These are phyloP conservation scores for Inga oerstediana DNA, from an alignment of 306 rosid species.

Conservation along the genomic window DNA sequence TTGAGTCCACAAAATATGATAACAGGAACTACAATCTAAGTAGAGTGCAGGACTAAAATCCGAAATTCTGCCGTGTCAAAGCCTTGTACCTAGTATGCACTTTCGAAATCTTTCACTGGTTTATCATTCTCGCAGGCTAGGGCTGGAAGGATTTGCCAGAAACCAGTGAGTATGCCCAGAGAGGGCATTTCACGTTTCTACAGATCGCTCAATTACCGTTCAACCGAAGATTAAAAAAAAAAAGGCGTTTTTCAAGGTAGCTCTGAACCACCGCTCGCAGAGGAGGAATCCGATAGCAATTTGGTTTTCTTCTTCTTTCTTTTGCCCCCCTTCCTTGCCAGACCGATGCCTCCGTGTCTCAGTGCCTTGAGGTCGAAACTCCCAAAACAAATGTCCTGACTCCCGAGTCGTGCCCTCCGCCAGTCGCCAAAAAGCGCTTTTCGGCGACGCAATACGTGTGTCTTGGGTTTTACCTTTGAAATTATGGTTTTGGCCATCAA, in stretches of 20 bases:
- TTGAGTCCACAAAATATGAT: not conserved
- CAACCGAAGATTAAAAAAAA: not conserved
- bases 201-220: not conserved
- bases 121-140: not conserved
- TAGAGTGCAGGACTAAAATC: not conserved
- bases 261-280: not conserved
- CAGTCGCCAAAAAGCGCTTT: too few relatives aligned
- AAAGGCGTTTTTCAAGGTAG: not conserved
- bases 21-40: not conserved
- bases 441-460: too few relatives aligned
- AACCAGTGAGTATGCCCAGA: not conserved
- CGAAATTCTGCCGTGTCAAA: not conserved
- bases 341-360: not conserved
- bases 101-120: not conserved
- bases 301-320: not conserved
- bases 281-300: not conserved
- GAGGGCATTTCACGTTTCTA: not conserved
- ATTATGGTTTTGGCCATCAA: too few relatives aligned
- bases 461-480: too few relatives aligned
- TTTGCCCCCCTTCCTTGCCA: not conserved
- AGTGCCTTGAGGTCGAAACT: not conserved
- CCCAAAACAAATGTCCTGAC: not conserved
- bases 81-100: not conserved
- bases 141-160: conserved; percentile 7
- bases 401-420: too few relatives aligned